phyloP scores from a whole-genome alignment of 129 eudicot species.

The Mikania micrantha region DNA sequence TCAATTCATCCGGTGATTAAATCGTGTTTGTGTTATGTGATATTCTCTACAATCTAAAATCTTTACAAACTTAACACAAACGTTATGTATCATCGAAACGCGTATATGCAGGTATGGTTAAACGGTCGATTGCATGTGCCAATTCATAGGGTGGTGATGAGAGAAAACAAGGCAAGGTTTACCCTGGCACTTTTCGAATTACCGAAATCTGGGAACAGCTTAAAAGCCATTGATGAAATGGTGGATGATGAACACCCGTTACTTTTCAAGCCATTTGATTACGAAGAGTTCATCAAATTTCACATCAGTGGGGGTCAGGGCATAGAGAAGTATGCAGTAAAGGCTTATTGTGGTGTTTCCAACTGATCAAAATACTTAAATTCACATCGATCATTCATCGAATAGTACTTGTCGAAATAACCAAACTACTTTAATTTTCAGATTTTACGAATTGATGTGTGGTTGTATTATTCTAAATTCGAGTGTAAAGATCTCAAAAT shows the following conservation, averaged over 20 bases:
- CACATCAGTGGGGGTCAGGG: slow-evolving; percentile 32
- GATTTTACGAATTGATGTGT: neutral
- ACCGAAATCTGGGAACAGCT: slow-evolving; percentile 24
- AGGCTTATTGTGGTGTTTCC: slow-evolving; percentile 46
- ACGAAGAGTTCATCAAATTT: slow-evolving; percentile 32
- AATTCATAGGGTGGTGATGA: no score
- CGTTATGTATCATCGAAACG: neutral
- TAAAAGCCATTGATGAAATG: slow-evolving; percentile 41
- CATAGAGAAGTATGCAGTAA: slow-evolving; percentile 28
- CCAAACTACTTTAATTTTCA: neutral
- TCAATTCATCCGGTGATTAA: no score
- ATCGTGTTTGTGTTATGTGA: no score
- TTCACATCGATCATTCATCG: no score
- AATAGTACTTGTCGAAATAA: no score
- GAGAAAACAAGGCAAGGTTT: slow-evolving; percentile 34
- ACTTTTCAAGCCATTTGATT: slow-evolving; percentile 44
- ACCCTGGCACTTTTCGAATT: slow-evolving; percentile 38
- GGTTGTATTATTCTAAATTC: neutral
- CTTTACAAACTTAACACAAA: no score
- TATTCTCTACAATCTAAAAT: no score
- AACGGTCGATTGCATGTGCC: slow-evolving; percentile 50
- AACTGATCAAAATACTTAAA: neutral
- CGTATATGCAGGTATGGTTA: slow-evolving; percentile 48
- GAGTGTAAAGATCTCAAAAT: no score
- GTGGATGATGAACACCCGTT: slow-evolving; percentile 49